Conservation (phyloP, 805 yeast genomes). For the Lipomyces kockii region DNA sequence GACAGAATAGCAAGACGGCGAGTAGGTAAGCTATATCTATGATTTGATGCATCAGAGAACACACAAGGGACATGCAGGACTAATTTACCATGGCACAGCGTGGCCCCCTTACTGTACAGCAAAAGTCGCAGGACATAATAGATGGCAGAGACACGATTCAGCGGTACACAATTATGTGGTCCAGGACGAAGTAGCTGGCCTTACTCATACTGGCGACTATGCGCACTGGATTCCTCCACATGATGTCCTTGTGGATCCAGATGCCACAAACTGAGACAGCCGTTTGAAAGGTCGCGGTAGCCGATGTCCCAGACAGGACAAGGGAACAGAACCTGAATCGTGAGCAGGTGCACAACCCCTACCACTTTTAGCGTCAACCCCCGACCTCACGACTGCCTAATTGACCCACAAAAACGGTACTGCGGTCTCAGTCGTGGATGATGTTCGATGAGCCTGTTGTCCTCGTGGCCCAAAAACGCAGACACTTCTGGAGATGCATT, state of each 20-base stretch:
- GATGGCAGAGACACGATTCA: not conserved
- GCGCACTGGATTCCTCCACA: not conserved
- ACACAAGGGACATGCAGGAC: not conserved
- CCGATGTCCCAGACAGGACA: not conserved
- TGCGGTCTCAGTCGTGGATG: not conserved
- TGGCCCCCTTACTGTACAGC: not conserved
- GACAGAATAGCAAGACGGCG: not conserved
- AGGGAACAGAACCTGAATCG: not conserved
- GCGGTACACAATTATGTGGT: not conserved
- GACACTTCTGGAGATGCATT: not conserved
- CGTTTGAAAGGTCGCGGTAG: not conserved
- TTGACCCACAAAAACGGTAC: not conserved
- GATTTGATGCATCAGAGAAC: not conserved
- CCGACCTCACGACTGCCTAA: not conserved
- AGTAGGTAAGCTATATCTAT: not conserved
- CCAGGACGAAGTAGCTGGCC: not conserved
- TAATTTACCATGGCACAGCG: not conserved
- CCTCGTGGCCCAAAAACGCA: not conserved
- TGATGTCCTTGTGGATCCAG: constrained; percentile 1
- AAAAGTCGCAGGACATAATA: not conserved
- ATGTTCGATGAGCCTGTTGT: not conserved
- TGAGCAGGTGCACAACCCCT: not conserved
- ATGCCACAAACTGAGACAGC: not conserved
- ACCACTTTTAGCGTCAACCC: not conserved
- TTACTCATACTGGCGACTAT: not conserved